A percentile compares a stretch with the other conserved stretches of the same genome.
Evolutionary conservation across 1,139 yeast genomes (phyloP).

Genomic region (Pneumocystis oryctolagi): DNA sequence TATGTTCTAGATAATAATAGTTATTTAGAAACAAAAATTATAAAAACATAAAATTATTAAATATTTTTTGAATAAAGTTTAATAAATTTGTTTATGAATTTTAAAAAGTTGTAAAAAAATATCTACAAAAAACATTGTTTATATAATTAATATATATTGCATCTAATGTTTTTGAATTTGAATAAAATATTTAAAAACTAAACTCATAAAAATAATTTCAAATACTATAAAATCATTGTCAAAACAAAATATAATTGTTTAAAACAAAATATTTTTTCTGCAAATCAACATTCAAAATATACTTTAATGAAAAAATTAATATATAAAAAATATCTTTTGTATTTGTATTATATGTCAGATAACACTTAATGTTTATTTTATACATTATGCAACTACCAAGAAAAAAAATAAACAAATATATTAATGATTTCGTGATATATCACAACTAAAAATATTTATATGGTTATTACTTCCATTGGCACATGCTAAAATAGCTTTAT

Average conservation of each 20-base stretch:
- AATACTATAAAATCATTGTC: background rate
- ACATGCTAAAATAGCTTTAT: slow-evolving; percentile 77
- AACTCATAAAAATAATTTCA: background rate
- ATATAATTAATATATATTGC: too few relatives aligned
- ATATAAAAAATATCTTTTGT: background rate
- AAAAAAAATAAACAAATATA: background rate
- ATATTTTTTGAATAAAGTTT: background rate
- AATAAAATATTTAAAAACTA: too few relatives aligned
- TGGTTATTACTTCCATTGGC: background rate
- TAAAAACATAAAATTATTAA: background rate
- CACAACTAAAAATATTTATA: background rate
- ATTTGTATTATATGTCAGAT: background rate
- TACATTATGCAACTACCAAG: background rate
- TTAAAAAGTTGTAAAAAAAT: background rate
- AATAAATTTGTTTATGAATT: background rate
- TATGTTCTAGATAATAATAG: background rate
- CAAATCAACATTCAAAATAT: too few relatives aligned
- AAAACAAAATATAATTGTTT: background rate
- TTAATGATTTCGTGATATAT: background rate
- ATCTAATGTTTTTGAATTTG: too few relatives aligned
- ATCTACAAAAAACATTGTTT: too few relatives aligned
- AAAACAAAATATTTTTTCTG: too few relatives aligned
- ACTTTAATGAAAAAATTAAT: background rate
- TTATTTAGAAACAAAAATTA: too few relatives aligned
- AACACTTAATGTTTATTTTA: background rate